Evolutionary conservation across 2,329 filamentous ascomycete species (phyloP).

Genomic region (Ilyonectria robusta): DNA sequence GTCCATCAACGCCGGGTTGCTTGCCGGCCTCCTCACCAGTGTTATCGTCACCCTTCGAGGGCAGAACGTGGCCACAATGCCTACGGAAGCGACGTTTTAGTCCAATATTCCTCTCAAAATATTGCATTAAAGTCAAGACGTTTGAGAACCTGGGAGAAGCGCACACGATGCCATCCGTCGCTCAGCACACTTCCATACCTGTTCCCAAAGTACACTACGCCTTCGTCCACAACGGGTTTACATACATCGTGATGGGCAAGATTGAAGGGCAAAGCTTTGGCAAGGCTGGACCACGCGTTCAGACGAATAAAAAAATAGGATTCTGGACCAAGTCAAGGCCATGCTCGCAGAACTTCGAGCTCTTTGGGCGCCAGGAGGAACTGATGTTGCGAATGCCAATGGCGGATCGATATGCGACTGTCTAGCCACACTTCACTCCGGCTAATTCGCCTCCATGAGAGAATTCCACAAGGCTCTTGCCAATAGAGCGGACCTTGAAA

Average conservation of each 20-base stretch:
- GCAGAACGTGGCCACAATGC: no score
- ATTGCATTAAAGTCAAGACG: no score
- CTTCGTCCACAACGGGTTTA: neutral
- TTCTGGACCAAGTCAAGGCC: neutral
- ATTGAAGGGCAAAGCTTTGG: neutral
- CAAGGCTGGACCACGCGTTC: slow-evolving; percentile 3
- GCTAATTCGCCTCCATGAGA: neutral
- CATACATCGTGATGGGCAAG: slow-evolving; percentile 20
- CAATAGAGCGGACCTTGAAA: no score
- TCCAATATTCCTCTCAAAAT: no score
- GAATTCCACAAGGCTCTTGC: neutral
- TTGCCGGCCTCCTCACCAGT: no score
- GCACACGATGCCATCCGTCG: slow-evolving; percentile 30
- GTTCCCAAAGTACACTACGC: slow-evolving; percentile 27
- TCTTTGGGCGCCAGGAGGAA: neutral
- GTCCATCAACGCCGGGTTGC: no score
- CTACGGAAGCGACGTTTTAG: no score
- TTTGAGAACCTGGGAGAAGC: neutral
- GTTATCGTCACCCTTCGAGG: no score
- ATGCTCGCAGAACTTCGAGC: neutral
- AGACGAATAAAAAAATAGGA: slow-evolving; percentile 6
- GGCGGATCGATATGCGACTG: neutral
- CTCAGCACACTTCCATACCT: slow-evolving; percentile 30
- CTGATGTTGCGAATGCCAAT: neutral
- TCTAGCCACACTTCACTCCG: neutral